phyloP scores from a whole-genome alignment of 768 basidiomycete species.

The Mycena venus region DNA sequence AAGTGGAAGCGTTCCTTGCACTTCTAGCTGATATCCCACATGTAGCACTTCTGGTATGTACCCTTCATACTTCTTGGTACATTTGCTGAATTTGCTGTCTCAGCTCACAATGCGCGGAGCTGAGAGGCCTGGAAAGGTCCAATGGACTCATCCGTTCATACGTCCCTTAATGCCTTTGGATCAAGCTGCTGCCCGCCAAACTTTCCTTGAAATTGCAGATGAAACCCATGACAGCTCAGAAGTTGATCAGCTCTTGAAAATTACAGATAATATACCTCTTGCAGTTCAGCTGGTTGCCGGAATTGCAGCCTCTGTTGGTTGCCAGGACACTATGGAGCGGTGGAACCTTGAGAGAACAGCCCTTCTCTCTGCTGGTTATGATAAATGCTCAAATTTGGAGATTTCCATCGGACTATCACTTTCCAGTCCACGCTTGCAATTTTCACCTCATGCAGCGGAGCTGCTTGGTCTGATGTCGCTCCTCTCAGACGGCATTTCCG shows the following conservation, averaged over 20 bases:
- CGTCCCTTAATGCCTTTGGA: not conserved
- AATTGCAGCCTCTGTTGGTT: not conserved
- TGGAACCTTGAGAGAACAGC: constrained; percentile 5
- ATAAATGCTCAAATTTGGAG: constrained; percentile 17
- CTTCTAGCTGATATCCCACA: not conserved
- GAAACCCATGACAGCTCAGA: too few relatives aligned
- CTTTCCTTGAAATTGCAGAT: too few relatives aligned
- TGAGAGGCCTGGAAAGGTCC: not conserved
- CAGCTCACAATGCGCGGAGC: constrained; percentile 21
- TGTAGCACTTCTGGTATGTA: not conserved
- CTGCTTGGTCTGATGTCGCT: constrained; percentile 12
- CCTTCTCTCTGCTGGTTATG: not conserved
- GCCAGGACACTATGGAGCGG: not conserved
- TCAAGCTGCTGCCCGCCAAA: too few relatives aligned
- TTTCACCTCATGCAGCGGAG: not conserved
- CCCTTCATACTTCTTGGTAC: not conserved
- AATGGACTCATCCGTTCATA: constrained; percentile 14
- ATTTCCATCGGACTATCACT: constrained; percentile 17
- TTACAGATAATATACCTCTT: constrained; percentile 21
- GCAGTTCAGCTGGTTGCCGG: not conserved
- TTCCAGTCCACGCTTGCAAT: not conserved
- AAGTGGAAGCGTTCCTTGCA: too few relatives aligned
- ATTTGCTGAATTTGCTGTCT: not conserved
- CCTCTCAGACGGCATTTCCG: constrained; percentile 6
- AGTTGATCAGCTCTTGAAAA: too few relatives aligned